A percentile compares a stretch with the other conserved stretches of the same genome.
phyloP scores from a whole-genome alignment of 2,329 filamentous ascomycete genomes.

The Aspergillus alliaceus region DNA sequence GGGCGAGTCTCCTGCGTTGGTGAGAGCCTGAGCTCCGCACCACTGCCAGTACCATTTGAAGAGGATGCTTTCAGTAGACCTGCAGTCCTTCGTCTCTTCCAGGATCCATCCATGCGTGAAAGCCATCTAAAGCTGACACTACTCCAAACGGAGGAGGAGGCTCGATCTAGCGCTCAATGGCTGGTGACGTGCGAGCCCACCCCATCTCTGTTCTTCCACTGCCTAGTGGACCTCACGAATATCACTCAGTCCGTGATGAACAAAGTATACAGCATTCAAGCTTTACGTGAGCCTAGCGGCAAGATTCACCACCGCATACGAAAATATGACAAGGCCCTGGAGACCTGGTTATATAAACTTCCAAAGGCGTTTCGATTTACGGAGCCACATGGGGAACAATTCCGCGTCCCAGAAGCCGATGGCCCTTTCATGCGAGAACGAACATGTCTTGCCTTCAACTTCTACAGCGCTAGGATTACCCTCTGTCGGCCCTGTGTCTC shows the following conservation, averaged over 20 bases:
- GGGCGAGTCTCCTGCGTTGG: slow-evolving; percentile 42
- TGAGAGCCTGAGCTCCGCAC: slow-evolving; percentile 38
- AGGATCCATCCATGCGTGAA: slow-evolving; percentile 18
- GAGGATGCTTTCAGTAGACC: slow-evolving; percentile 35
- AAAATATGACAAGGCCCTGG: slow-evolving; percentile 30
- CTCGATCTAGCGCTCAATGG: slow-evolving; percentile 17
- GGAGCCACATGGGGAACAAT: slow-evolving; percentile 22
- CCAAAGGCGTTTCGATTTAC: slow-evolving; percentile 35
- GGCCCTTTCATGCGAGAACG: slow-evolving; percentile 28
- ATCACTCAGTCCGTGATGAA: slow-evolving; percentile 39
- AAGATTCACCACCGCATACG: slow-evolving; percentile 35
- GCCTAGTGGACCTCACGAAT: slow-evolving; percentile 37
- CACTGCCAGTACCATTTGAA: slow-evolving; percentile 37
- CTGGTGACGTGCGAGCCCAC: slow-evolving; percentile 25
- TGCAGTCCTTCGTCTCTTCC: slow-evolving; percentile 25
- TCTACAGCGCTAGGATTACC: slow-evolving; percentile 41
- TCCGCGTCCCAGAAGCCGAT: slow-evolving; percentile 14
- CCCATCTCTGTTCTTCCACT: slow-evolving; percentile 38
- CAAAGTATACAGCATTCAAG: slow-evolving; percentile 40
- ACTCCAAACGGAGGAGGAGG: slow-evolving; percentile 23
- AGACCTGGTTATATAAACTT: slow-evolving; percentile 37
- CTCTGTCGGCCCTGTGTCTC: slow-evolving; percentile 45
- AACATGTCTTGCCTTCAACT: slow-evolving; percentile 40
- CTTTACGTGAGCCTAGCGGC: slow-evolving; percentile 28
- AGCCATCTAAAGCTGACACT: slow-evolving; percentile 28